A percentile compares a stretch with the other conserved stretches of the same genome.
Evolutionary conservation across 192 early-diverging fungal genomes (phyloP).

Genomic region (Coemansia sp.): DNA sequence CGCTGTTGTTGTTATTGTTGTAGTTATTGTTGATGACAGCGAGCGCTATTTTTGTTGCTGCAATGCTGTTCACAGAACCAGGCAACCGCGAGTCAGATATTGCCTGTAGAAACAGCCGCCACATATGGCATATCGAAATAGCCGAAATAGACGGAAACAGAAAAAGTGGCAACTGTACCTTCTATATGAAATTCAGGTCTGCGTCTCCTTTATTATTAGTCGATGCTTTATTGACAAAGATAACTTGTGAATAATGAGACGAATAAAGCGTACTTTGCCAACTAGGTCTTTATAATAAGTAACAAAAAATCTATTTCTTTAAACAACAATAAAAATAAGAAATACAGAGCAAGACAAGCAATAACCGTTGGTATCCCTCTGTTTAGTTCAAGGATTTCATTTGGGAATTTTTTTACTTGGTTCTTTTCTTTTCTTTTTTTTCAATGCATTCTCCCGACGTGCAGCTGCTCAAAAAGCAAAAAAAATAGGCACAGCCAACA

Average conservation of each 20-base stretch:
- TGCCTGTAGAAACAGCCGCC: not conserved
- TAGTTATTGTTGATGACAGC: not conserved
- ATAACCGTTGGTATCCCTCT: not conserved
- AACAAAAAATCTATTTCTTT: not conserved
- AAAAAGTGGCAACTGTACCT: not conserved
- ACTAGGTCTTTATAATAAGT: not conserved
- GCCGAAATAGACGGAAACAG: not conserved
- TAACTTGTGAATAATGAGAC: too few species aligned
- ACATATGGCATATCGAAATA: not conserved
- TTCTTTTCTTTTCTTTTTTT: not conserved
- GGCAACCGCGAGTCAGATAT: not conserved
- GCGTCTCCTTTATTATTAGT: slow-evolving; percentile 1
- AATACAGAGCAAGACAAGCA: not conserved
- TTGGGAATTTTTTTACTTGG: not conserved
- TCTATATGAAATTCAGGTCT: not conserved
- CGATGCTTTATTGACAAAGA: not conserved
- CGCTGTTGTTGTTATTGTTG: not conserved
- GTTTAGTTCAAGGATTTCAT: not conserved
- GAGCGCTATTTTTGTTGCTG: not conserved
- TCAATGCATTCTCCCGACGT: not conserved
- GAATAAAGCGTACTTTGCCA: too few species aligned
- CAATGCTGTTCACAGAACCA: not conserved
- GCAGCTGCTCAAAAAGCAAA: not conserved
- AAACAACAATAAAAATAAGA: not conserved
- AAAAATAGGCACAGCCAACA: not conserved